Base-by-base conservation (phyloP, 208 protist species). In the Trypanosoma melophagium region DNA sequence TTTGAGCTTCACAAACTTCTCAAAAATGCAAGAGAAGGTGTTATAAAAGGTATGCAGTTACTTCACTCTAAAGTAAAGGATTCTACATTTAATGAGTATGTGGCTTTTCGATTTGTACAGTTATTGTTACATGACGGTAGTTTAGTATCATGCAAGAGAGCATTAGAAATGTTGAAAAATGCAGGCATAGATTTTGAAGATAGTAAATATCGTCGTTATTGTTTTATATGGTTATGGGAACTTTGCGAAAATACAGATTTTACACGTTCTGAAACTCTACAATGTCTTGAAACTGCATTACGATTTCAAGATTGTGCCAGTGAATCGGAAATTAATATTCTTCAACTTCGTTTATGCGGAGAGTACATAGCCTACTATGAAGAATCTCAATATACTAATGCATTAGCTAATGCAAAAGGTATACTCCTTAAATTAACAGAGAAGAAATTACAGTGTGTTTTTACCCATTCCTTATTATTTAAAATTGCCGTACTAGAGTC, bases 151-250 rank as follows among this genome's bases (percentile, higher is more conserved):
- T 63, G 57, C 24, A 31, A 58, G n/a, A 45, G 14, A 24, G 70
- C 70, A 0, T 21, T 76, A 54, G 44, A 76, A 31, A 60, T 76
- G 25, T 49, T 76, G 31, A 62, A 55, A 49, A 60, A 60, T 31
- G 70, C 69, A 59, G 13, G 49, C 31, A 28, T 65, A 31, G 52
- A 64, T 25, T 66, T 76, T 67, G 56, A 76, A 54, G 70, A 76
- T 16, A 12, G 49, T 17, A 68, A 69, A 55, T 58, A 58, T 35
- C 61, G 70, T 22, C 53, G 70, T 14, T 66, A 69, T 54, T 69
- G 62, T 66, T 76, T 76, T 35, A 60, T 66, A 12, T 76, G 70
- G 70, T 40, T 76, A 31, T 76, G 70, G 70, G 70, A 69, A 53
- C 63, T 76, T 19, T 65, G 62, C 44, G 70, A 76, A 7, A 69